phyloP scores from a whole-genome alignment of 2,329 filamentous ascomycete genomes.

The Fusarium succisae region DNA sequence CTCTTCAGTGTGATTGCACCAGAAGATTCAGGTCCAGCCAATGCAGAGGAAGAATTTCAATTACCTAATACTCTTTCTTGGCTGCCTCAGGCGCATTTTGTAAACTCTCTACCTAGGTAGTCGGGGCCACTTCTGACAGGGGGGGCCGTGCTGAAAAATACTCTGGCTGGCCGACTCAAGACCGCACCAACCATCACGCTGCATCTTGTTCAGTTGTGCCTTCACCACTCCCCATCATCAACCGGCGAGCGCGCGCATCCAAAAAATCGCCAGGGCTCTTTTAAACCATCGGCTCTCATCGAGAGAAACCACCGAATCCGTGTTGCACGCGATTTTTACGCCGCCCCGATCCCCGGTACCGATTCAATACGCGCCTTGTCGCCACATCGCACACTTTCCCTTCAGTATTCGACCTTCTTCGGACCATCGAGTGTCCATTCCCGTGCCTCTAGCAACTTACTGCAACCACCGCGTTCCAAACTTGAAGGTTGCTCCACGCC shows the following conservation, averaged over 20 bases:
- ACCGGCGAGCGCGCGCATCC: constrained; percentile 66
- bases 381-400: constrained; percentile 56
- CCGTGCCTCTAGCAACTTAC: constrained; percentile 29
- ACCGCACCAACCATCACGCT: constrained; percentile 59
- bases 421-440: constrained; percentile 36
- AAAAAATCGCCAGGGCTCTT: constrained; percentile 69
- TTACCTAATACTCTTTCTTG: constrained; percentile 27
- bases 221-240: constrained; percentile 64
- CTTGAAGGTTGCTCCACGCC: constrained; percentile 34
- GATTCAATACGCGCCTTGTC: constrained; percentile 53
- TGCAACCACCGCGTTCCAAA: constrained; percentile 35
- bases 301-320: constrained; percentile 61
- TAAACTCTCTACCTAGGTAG: constrained; percentile 23
- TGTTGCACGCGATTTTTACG: constrained; percentile 65
- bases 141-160: constrained; percentile 57
- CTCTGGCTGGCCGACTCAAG: constrained; percentile 48
- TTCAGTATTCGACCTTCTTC: constrained; percentile 43
- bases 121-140: constrained; percentile 43
- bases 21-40: not conserved
- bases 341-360: constrained; percentile 54
- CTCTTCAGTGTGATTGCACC: not conserved
- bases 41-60: not conserved
- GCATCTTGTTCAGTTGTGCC: constrained; percentile 61
- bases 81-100: constrained; percentile 37
- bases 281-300: constrained; percentile 69